These are phyloP conservation scores for Carex cristatella DNA, from an alignment of 176 grass and related monocot species.

Conservation along the genomic window DNA sequence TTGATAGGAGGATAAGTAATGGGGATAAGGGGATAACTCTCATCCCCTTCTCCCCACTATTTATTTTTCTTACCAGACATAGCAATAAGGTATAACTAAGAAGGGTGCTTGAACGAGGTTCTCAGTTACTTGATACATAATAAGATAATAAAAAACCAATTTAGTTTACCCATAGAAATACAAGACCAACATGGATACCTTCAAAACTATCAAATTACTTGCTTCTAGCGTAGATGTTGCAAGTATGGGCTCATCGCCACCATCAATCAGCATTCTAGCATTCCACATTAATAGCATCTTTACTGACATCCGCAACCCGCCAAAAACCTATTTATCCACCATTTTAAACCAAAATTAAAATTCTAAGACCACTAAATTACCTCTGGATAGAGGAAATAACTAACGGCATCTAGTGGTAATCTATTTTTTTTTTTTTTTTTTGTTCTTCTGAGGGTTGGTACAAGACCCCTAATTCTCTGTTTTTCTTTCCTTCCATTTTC, in stretches of 20 bases:
- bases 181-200: conserved; percentile 36
- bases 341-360: conserved; percentile 24
- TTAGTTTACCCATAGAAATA: neutral
- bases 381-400: neutral
- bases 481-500: neutral
- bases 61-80: neutral
- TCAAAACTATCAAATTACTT: conserved; percentile 99
- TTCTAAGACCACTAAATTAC: neutral
- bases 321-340: conserved; percentile 57
- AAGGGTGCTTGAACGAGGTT: neutral
- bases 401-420: neutral
- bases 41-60: neutral
- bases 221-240: conserved; percentile 89
- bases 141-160: neutral
- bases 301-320: conserved; percentile 94
- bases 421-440: neutral
- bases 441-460: neutral
- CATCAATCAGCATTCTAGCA: conserved; percentile 89
- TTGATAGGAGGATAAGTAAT: neutral
- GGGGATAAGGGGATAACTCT: neutral
- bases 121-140: neutral
- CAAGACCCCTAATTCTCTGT: neutral
- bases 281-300: conserved; percentile 99
- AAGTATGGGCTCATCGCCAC: conserved; percentile 82
- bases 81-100: neutral